Base-by-base conservation (phyloP, 2,329 filamentous ascomycete genomes). In the Passalora sequoiae region DNA sequence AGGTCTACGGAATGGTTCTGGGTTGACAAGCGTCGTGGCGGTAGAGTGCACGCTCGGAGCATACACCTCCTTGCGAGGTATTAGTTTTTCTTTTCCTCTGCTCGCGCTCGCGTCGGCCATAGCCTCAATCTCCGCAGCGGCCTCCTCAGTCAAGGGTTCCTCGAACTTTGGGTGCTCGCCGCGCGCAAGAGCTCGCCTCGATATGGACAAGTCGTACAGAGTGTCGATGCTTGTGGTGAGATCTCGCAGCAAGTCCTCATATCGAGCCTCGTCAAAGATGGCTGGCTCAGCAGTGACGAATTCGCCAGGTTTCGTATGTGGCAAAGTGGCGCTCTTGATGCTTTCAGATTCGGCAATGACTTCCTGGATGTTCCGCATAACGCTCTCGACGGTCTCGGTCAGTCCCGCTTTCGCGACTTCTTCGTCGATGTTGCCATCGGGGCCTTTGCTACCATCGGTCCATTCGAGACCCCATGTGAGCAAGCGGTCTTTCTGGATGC, bases 391-490 rank as follows among this genome's bases (percentile, higher is more conserved):
- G 1, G 86, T 78, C 61, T 89, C 84, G 46, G 82, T 85, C 43
- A 89, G 68, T 16, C 85, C 86, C 22, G 79, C 79, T 47, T 76
- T 72, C 39, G 77, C 78, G 13, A 82, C 67, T 40, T 83, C 82
- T 61, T 84, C 81, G 56, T 84, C 85, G 50, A 89, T 89, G 63
- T 86, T 80, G 57, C 79, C 77, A 46, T 81, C 74, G 58, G 82
- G 76, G 12, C 69, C 71, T 52, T 72, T 76, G 12, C 71, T 74
- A 46, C 82, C 80, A 61, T 89, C 84, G 43, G 81, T 85, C 86
- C 86, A 91, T 63, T 88, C 83, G 40, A 88, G 70, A 0, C 85
- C 86, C 86, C 86, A 91, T 47, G 80, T 83, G 46, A 86, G 80
- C 35, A 89, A 71, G 12, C 86, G 76, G 67, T 89, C 84, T 62